phyloP scores from a whole-genome alignment of 2,329 filamentous ascomycete genomes.

The Rhinocladiella similis region DNA sequence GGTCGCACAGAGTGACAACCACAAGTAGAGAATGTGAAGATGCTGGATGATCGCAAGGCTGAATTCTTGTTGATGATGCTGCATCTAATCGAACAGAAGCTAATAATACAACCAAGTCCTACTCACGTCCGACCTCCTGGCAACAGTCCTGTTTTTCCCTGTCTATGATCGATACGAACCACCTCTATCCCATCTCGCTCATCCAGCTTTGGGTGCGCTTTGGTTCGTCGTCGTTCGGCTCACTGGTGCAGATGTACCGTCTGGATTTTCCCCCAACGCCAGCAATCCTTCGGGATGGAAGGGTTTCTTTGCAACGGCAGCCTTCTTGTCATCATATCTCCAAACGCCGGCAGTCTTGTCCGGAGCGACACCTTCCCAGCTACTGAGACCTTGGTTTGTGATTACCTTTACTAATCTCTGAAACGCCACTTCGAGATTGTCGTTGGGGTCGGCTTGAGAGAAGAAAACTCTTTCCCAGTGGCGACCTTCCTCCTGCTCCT shows the following conservation, averaged over 20 bases:
- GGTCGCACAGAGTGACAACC: too few relatives aligned
- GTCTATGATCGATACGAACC: too few relatives aligned
- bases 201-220: not conserved
- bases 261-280: conserved; percentile 38
- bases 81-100: too few relatives aligned
- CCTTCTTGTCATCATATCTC: conserved; percentile 63
- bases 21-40: too few relatives aligned
- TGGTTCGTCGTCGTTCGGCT: conserved; percentile 25
- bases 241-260: conserved; percentile 25
- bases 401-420: conserved; percentile 44
- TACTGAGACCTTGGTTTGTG: conserved; percentile 32
- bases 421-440: conserved; percentile 39
- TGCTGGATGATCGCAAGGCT: too few relatives aligned
- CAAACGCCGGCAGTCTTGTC: conserved; percentile 71
- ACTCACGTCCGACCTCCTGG: too few relatives aligned
- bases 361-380: conserved; percentile 51
- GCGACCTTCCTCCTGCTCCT: conserved; percentile 71
- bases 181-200: not conserved
- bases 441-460: conserved; percentile 35
- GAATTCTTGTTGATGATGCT: too few relatives aligned
- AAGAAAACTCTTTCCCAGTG: conserved; percentile 90
- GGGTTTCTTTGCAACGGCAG: conserved; percentile 41
- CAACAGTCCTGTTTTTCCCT: too few relatives aligned
- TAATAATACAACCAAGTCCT: too few relatives aligned
- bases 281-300: conserved; percentile 43